Base-by-base conservation (phyloP, 225 moss, liverwort and hornwort species). In the Neckera pumila region DNA sequence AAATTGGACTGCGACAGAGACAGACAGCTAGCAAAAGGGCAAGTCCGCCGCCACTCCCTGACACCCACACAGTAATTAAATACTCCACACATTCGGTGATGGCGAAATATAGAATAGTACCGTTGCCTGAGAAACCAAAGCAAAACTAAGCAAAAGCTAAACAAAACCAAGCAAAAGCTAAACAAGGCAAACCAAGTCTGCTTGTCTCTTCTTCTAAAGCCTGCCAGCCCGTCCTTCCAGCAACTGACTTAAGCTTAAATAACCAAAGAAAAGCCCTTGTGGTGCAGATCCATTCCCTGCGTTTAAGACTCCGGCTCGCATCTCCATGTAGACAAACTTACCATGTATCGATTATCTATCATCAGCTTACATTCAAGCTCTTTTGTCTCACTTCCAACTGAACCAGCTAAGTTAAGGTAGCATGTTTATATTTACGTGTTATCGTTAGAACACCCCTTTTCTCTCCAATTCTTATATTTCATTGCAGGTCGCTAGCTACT, bases 91-190 rank as follows among this genome's bases (percentile, higher is more conserved):
- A 26, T 38, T 14, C 43, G 87, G 30, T 62, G 62, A 71, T 54
- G 83, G 78, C 71, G 71, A 87, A 87, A 90, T 84, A 88, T 54
- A 85, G 90, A 59, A 90, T 81, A 76, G 82, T 43, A 85, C 88
- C 85, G 88, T 90, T 90, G 82, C 85, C 49, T 19, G 40, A 7
- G 12, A n/a, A 21, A 30, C 38, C 64, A 23, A 56, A 38, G 27
- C 79, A 14, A 40, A 42, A 38, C 20, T 8, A 47, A 45, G 45
- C 45, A 45, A 45, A 45, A n/a, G n/a, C n/a, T n/a, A n/a, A n/a
- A n/a, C n/a, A n/a, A n/a, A n/a, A n/a, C 45, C 45, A 60, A 59
- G 40, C 30, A 13, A 80, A 28, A 21, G 80, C 80, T 17, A 40
- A 61, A 30, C 60, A 30, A 60, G 28, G 14, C 30, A 34, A 42